Evolutionary conservation across 257 asterid genomes (phyloP).

Genomic region (Ophiorrhiza pumila): DNA sequence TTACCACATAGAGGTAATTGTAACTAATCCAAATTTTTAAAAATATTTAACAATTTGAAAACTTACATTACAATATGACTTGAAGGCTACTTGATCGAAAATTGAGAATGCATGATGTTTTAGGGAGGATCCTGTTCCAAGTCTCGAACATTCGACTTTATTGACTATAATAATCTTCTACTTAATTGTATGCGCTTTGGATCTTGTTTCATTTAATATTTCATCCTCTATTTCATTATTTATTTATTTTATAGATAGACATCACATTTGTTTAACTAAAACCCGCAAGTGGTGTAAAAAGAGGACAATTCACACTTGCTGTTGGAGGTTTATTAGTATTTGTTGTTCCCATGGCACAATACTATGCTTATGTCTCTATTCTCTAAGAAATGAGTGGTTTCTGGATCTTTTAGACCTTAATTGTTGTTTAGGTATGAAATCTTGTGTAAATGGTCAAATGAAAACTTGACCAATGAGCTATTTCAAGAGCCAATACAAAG

Average conservation of each 20-base stretch:
- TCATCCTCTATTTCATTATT: no score
- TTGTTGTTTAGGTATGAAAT: background rate
- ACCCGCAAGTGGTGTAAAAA: constrained; percentile 89
- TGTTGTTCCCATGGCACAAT: constrained; percentile 99
- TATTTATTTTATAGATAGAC: no score
- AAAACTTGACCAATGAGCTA: background rate
- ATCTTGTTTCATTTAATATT: no score
- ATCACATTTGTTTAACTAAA: no score
- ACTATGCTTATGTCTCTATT: constrained; percentile 88
- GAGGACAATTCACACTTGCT: constrained; percentile 91
- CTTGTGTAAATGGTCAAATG: constrained; percentile 37
- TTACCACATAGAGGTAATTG: no score
- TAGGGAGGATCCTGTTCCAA: background rate
- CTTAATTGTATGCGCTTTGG: constrained; percentile 7
- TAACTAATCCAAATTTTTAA: no score
- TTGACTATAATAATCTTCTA: background rate
- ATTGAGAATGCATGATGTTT: background rate
- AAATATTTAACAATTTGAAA: background rate
- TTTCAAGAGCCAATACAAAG: constrained; percentile 2
- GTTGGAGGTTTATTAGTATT: constrained; percentile 98
- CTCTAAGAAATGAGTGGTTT: constrained; percentile 67
- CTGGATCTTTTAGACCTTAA: background rate
- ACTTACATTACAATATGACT: background rate
- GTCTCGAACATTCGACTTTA: background rate
- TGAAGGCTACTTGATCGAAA: background rate